phyloP scores from a whole-genome alignment of 2,329 filamentous ascomycete species.

The Clarireedia hainanense region DNA sequence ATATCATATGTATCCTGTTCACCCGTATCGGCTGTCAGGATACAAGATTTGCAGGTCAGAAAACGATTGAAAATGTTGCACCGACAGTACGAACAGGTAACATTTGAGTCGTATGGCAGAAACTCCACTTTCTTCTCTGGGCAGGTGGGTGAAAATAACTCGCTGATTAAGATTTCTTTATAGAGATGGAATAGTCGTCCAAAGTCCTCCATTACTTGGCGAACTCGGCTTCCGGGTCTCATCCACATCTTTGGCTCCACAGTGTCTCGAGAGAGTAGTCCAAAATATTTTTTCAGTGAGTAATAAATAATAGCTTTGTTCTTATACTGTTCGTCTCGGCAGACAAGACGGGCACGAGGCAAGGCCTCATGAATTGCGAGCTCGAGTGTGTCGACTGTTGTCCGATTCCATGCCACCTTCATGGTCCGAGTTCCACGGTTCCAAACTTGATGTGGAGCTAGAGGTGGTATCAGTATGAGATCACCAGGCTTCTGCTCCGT shows the following conservation, averaged over 20 bases:
- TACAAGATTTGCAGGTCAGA: conserved; percentile 81
- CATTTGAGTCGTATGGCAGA: conserved; percentile 77
- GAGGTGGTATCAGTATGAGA: conserved; percentile 84
- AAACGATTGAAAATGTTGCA: conserved; percentile 98
- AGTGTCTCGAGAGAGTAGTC: conserved; percentile 47
- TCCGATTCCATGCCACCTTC: conserved; percentile 97
- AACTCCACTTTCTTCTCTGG: conserved; percentile 64
- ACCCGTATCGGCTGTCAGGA: conserved; percentile 56
- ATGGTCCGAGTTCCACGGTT: conserved; percentile 92
- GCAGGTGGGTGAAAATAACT: conserved; percentile 65
- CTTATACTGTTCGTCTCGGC: conserved; percentile 97
- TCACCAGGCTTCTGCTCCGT: conserved; percentile 88
- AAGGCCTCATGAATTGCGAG: conserved; percentile 81
- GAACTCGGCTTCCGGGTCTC: conserved; percentile 37
- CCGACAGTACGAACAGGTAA: conserved; percentile 92
- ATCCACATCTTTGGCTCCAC: conserved; percentile 35
- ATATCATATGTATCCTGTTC: conserved; percentile 87
- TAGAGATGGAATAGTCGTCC: conserved; percentile 71
- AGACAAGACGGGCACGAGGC: conserved; percentile 82
- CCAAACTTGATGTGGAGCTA: conserved; percentile 97
- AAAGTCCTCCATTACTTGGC: conserved; percentile 76
- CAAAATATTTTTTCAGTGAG: conserved; percentile 70
- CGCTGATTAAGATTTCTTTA: conserved; percentile 71
- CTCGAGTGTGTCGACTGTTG: conserved; percentile 83
- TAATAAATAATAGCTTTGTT: conserved; percentile 95